Evolutionary conservation across 2,329 filamentous ascomycete genomes (phyloP).

Genomic region (Alternaria viburni): DNA sequence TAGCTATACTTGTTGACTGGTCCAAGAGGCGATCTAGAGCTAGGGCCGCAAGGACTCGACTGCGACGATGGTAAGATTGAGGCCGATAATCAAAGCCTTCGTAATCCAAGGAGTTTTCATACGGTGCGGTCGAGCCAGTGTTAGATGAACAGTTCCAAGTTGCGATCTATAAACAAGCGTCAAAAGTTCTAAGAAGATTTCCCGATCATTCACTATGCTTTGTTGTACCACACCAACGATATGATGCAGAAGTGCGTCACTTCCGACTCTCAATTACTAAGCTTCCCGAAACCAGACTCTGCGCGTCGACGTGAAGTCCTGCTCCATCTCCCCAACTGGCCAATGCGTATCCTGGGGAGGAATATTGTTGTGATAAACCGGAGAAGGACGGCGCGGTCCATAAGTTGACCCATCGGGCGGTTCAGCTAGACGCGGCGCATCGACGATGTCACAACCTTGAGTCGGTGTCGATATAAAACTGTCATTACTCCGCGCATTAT

Average conservation of each 20-base stretch:
- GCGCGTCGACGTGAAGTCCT: not conserved
- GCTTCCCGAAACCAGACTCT: not conserved
- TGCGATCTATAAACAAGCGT: not conserved
- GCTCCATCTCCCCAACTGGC: not conserved
- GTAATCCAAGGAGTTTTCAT: not conserved
- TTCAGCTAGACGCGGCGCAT: not conserved
- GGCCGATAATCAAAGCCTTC: not conserved
- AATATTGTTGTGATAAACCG: not conserved
- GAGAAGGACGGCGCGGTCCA: not conserved
- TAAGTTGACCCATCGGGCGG: not conserved
- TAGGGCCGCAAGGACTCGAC: not conserved
- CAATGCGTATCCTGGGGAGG: not conserved
- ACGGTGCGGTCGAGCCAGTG: not conserved
- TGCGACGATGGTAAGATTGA: not conserved
- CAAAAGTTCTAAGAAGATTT: not conserved
- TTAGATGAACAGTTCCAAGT: not conserved
- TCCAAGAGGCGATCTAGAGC: not conserved
- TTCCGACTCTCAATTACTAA: not conserved
- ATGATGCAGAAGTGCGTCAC: not conserved
- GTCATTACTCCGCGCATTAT: not conserved
- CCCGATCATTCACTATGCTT: not conserved
- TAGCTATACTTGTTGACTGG: not conserved
- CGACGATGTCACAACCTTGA: not conserved
- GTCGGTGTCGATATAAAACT: not conserved
- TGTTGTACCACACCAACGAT: not conserved